Evolutionary conservation across 768 basidiomycete genomes (phyloP).

Genomic region (Sistotremastrum suecicum): DNA sequence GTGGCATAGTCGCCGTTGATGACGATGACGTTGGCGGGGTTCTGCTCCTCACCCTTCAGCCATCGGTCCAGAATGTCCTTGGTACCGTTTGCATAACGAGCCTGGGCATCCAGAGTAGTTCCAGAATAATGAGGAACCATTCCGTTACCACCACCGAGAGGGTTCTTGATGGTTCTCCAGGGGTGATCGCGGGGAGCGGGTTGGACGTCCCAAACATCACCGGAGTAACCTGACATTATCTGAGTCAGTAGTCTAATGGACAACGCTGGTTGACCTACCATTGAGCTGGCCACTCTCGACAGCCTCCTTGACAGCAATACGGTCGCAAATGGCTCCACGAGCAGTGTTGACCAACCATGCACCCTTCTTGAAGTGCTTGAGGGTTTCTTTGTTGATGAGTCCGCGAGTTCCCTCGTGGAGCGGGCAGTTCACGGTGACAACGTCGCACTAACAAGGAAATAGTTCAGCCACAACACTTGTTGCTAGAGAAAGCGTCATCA

Average conservation of each 20-base stretch:
- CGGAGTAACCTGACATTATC: conserved; percentile 16
- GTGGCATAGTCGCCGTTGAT: conserved; percentile 39
- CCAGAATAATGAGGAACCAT: conserved; percentile 85
- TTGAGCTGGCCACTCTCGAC: conserved; percentile 61
- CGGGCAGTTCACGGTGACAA: conserved; percentile 80
- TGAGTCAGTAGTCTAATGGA: too few relatives aligned
- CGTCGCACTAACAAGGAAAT: conserved; percentile 41
- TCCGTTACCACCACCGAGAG: conserved; percentile 73
- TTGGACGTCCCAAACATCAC: conserved; percentile 79
- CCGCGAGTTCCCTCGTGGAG: conserved; percentile 76
- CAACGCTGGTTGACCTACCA: conserved; percentile 19
- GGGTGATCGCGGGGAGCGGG: conserved; percentile 78
- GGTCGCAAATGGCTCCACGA: conserved; percentile 83
- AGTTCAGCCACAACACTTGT: conserved; percentile 6
- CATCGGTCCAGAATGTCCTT: conserved; percentile 63
- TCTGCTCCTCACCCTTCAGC: conserved; percentile 47
- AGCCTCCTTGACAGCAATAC: conserved; percentile 65
- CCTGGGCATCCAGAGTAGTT: conserved; percentile 81
- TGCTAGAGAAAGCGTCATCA: too few relatives aligned
- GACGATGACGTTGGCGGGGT: conserved; percentile 71
- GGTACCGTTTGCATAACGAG: conserved; percentile 65
- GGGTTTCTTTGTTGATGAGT: conserved; percentile 67
- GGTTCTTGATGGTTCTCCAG: conserved; percentile 75
- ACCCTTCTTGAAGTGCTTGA: conserved; percentile 79
- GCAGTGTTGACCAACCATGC: conserved; percentile 91